These are phyloP conservation scores for Hansfordia pulvinata DNA, from an alignment of 2,329 filamentous ascomycete genomes.

Conservation along the genomic window DNA sequence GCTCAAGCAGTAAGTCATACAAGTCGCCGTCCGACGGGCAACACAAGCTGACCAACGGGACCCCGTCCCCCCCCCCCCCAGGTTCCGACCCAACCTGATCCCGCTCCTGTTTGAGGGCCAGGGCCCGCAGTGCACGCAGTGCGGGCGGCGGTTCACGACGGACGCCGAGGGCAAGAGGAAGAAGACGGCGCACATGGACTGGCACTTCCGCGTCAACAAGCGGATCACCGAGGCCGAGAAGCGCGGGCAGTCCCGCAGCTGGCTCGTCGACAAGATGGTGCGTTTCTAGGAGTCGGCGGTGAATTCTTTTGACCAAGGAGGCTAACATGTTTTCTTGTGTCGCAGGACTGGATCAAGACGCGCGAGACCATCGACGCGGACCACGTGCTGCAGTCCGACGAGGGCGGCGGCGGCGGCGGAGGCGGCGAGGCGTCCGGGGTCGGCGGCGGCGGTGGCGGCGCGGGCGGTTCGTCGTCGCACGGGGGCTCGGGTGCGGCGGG, in stretches of 20 bases:
- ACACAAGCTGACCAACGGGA: constrained; percentile 6
- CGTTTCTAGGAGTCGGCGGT: constrained; percentile 14
- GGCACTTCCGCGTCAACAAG: constrained; percentile 92
- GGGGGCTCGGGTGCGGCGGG: constrained; percentile 26
- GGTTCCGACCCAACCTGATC: constrained; percentile 63
- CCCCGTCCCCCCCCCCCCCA: constrained; percentile 17
- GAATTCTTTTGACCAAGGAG: not conserved
- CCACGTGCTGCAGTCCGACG: constrained; percentile 19
- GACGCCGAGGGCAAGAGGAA: constrained; percentile 68
- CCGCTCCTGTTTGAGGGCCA: constrained; percentile 65
- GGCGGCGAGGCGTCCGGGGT: constrained; percentile 18
- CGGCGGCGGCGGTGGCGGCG: constrained; percentile 21
- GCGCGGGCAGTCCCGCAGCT: constrained; percentile 79
- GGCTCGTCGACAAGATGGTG: constrained; percentile 84
- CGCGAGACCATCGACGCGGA: constrained; percentile 65
- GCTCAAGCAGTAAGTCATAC: constrained; percentile 55
- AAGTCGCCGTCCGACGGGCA: not conserved
- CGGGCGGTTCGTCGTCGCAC: constrained; percentile 13
- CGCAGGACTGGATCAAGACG: constrained; percentile 78
- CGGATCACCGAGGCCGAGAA: constrained; percentile 77
- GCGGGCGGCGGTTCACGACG: constrained; percentile 71
- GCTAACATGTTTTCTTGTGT: constrained; percentile 11
- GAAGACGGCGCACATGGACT: constrained; percentile 90
- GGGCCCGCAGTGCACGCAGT: constrained; percentile 81
- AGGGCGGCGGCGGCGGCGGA: constrained; percentile 21